A percentile compares a stretch with the other conserved stretches of the same genome.
These are phyloP conservation scores for Cladosporium sp. DNA, from an alignment of 2,329 filamentous ascomycete species.

Conservation along the genomic window DNA sequence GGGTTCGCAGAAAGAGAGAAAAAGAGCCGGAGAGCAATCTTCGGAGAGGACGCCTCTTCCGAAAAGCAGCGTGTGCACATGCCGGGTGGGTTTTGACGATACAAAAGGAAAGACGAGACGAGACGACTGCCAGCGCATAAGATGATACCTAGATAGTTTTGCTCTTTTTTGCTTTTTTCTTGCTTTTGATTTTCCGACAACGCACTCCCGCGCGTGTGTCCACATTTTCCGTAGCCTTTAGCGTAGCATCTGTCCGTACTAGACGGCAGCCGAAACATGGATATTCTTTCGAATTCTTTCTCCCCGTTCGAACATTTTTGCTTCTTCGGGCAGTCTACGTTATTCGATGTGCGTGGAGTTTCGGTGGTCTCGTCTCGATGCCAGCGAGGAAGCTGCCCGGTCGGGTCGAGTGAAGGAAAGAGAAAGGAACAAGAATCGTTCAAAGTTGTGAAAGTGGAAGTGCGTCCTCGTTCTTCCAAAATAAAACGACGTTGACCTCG, in stretches of 20 bases:
- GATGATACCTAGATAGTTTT: slow-evolving; percentile 12
- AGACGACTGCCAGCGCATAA: neutral
- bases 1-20: neutral
- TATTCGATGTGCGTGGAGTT: no score
- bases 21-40: neutral
- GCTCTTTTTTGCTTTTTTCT: slow-evolving; percentile 8
- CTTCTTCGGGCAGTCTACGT: no score
- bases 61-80: no score
- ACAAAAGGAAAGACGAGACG: neutral
- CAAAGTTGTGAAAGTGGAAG: no score
- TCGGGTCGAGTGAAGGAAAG: no score
- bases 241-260: slow-evolving; percentile 33
- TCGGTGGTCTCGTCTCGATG: no score
- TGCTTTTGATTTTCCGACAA: neutral
- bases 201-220: neutral
- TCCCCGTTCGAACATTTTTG: no score
- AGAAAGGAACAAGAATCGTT: no score
- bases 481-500: no score
- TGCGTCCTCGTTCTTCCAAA: no score
- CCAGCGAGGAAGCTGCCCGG: no score
- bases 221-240: slow-evolving; percentile 15
- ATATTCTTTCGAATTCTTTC: neutral
- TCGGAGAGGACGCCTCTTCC: neutral
- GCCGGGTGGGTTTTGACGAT: no score
- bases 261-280: slow-evolving; percentile 26